These are phyloP conservation scores for Cicer yamashitae DNA, from an alignment of 306 rosid genomes.

Conservation along the genomic window DNA sequence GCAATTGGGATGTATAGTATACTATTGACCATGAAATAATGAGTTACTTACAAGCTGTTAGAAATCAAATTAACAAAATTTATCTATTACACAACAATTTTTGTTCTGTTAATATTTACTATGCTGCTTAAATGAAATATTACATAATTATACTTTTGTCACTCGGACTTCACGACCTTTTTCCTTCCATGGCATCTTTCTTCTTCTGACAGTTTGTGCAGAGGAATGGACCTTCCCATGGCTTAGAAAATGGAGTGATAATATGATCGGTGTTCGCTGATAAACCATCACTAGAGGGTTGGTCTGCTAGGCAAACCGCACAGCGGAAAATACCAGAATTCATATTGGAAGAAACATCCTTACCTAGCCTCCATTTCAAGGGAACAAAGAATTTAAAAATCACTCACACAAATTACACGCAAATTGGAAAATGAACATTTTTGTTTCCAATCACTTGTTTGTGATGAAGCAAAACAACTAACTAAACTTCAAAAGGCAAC, in stretches of 20 bases:
- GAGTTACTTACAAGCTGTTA: slow-evolving; percentile 68
- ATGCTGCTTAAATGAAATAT: slow-evolving; percentile 50
- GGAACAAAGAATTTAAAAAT: slow-evolving; percentile 27
- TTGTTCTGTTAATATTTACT: slow-evolving; percentile 62
- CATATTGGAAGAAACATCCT: slow-evolving; percentile 66
- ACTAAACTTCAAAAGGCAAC: slow-evolving; percentile 14
- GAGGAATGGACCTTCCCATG: slow-evolving; percentile 94
- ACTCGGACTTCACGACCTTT: slow-evolving; percentile 67
- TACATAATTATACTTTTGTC: slow-evolving; percentile 58
- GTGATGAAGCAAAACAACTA: not conserved
- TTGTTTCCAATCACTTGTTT: slow-evolving; percentile 27
- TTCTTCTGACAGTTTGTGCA: slow-evolving; percentile 78
- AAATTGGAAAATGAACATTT: slow-evolving; percentile 27
- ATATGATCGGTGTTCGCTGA: slow-evolving; percentile 77
- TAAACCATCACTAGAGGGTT: slow-evolving; percentile 73
- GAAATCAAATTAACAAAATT: slow-evolving; percentile 56
- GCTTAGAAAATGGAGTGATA: slow-evolving; percentile 75
- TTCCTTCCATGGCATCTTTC: slow-evolving; percentile 99
- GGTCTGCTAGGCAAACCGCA: slow-evolving; percentile 95
- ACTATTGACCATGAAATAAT: slow-evolving; percentile 7
- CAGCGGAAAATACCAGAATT: slow-evolving; percentile 85
- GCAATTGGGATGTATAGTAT: slow-evolving; percentile 11
- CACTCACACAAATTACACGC: not conserved
- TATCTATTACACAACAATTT: slow-evolving; percentile 56
- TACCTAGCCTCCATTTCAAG: slow-evolving; percentile 78